Conservation (phyloP, 2,329 filamentous ascomycete genomes). For the Aciculosporium take region DNA sequence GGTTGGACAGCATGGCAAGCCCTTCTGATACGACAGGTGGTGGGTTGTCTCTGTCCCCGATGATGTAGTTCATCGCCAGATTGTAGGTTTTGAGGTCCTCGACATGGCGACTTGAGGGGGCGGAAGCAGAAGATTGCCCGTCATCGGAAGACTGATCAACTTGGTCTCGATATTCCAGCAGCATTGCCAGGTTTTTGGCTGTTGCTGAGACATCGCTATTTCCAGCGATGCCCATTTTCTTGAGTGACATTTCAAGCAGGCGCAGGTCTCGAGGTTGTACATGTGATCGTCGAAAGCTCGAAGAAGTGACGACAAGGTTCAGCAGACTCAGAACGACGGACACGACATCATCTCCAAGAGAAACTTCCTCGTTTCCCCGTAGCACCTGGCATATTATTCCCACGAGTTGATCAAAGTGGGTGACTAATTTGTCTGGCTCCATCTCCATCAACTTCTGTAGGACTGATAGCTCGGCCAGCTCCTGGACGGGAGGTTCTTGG, state of each 20-base stretch:
- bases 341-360: slow-evolving; percentile 32
- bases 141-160: slow-evolving; percentile 29
- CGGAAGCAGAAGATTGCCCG: slow-evolving; percentile 19
- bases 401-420: slow-evolving; percentile 49
- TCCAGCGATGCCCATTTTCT: slow-evolving; percentile 24
- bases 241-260: slow-evolving; percentile 35
- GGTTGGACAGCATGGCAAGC: slow-evolving; percentile 41
- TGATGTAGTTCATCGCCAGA: slow-evolving; percentile 51
- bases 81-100: slow-evolving; percentile 49
- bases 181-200: slow-evolving; percentile 39
- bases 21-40: slow-evolving; percentile 54
- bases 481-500: slow-evolving; percentile 28
- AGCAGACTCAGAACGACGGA: slow-evolving; percentile 45
- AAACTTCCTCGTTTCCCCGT: slow-evolving; percentile 25
- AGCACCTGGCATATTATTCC: slow-evolving; percentile 50
- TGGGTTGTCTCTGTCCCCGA: slow-evolving; percentile 41
- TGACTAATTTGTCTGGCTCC: slow-evolving; percentile 48
- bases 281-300: slow-evolving; percentile 37
- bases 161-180: slow-evolving; percentile 42
- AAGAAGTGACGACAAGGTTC: slow-evolving; percentile 43
- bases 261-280: slow-evolving; percentile 27
- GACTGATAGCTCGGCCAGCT: slow-evolving; percentile 44
- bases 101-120: slow-evolving; percentile 31
- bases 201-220: slow-evolving; percentile 33
- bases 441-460: slow-evolving; percentile 51